These are phyloP conservation scores for Blastomyces silverae DNA, from an alignment of 2,329 filamentous ascomycete genomes.

Conservation along the genomic window DNA sequence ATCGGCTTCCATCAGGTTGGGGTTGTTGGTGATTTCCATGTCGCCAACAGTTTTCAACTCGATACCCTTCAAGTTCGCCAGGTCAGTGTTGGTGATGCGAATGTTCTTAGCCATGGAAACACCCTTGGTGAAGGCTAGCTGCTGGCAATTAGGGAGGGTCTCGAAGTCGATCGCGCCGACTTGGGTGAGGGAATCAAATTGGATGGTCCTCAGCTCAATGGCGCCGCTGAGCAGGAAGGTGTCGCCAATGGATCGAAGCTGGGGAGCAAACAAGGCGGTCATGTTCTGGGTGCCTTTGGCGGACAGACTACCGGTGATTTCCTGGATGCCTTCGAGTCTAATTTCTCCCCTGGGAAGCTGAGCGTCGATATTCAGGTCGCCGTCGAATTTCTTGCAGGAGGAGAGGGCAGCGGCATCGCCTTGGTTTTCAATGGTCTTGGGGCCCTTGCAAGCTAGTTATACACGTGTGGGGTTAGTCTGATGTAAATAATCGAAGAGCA, in stretches of 20 bases:
- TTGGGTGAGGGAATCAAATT: constrained; percentile 57
- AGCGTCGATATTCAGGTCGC: constrained; percentile 57
- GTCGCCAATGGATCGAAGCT: constrained; percentile 58
- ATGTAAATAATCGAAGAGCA: background rate
- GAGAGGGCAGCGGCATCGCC: constrained; percentile 57
- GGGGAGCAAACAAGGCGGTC: background rate
- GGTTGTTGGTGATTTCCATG: constrained; percentile 88
- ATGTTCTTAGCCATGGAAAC: constrained; percentile 63
- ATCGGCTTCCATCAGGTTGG: constrained; percentile 64
- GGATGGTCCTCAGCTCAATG: constrained; percentile 61
- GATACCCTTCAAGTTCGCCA: constrained; percentile 72
- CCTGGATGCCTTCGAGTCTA: constrained; percentile 53
- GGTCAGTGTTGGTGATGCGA: constrained; percentile 76
- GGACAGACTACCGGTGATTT: constrained; percentile 53
- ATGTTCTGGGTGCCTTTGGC: constrained; percentile 45
- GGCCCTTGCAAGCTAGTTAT: constrained; percentile 19
- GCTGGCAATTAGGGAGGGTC: constrained; percentile 60
- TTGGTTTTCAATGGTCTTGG: constrained; percentile 51
- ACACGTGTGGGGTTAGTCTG: background rate
- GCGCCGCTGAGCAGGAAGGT: constrained; percentile 63
- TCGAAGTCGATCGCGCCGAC: constrained; percentile 64
- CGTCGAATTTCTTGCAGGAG: constrained; percentile 61
- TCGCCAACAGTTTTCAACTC: constrained; percentile 64
- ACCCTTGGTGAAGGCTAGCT: constrained; percentile 55
- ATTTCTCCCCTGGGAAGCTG: constrained; percentile 52